These are phyloP conservation scores for Stemphylium lycopersici DNA, from an alignment of 2,329 filamentous ascomycete genomes.

Conservation along the genomic window DNA sequence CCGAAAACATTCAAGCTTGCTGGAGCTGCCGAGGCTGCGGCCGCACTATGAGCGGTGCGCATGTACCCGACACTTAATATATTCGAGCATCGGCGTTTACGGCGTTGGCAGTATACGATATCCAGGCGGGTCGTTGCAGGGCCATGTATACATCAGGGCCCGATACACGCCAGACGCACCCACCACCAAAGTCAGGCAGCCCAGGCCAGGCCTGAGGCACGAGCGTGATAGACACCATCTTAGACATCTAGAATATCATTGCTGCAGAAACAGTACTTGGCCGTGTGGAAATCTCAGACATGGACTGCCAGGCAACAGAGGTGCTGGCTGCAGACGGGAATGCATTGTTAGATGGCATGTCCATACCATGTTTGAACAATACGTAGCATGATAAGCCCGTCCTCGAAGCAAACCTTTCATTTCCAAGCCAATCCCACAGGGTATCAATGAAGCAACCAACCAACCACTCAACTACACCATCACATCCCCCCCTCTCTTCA, in stretches of 20 bases:
- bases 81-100: conserved; percentile 19
- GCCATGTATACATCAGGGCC: conserved; percentile 3
- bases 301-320: background rate
- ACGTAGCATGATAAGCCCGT: no score
- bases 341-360: no score
- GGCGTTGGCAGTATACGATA: conserved; percentile 5
- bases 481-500: conserved; percentile 4
- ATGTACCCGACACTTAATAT: background rate
- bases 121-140: background rate
- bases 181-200: background rate
- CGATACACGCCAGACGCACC: background rate
- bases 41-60: conserved; percentile 43
- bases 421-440: background rate
- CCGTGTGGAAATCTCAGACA: background rate
- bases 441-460: background rate
- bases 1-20: conserved; percentile 54
- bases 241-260: no score
- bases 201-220: background rate
- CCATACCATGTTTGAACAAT: no score
- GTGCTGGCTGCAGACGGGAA: background rate
- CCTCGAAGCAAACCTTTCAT: no score
- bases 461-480: no score
- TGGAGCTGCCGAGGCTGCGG: conserved; percentile 56
- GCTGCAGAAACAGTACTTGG: no score
- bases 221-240: background rate